phyloP scores from a whole-genome alignment of 495 filamentous ascomycete species.

The Tetracladium marchalianum region DNA sequence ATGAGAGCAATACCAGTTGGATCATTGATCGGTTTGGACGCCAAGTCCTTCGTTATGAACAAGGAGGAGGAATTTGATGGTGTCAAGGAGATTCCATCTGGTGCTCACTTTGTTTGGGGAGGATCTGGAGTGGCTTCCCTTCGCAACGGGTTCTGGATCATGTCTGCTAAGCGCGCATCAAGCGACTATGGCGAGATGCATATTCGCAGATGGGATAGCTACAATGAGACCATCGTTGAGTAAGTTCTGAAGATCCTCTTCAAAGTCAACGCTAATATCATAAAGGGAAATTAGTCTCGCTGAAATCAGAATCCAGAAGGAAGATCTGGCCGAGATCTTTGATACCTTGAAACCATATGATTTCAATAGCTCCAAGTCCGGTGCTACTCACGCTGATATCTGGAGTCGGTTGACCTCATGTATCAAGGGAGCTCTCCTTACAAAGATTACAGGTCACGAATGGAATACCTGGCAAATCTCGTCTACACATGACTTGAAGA shows the following conservation, averaged over 20 bases:
- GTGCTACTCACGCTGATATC: constrained; percentile 17
- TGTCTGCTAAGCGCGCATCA: constrained; percentile 9
- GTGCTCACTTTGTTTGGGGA: constrained; percentile 49
- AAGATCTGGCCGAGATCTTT: constrained; percentile 26
- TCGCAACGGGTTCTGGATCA: constrained; percentile 52
- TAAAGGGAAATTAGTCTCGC: constrained; percentile 21
- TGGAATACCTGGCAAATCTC: constrained; percentile 41
- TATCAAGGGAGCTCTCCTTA: constrained; percentile 36
- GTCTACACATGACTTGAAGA: constrained; percentile 33
- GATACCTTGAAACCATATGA: constrained; percentile 29
- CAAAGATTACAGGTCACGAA: constrained; percentile 34
- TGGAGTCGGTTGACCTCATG: constrained; percentile 38
- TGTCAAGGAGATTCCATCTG: constrained; percentile 48
- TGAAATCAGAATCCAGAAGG: constrained; percentile 25
- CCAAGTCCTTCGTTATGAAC: constrained; percentile 27
- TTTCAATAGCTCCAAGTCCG: constrained; percentile 11
- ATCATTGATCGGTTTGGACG: constrained; percentile 37
- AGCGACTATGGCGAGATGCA: constrained; percentile 28
- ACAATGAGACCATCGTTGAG: constrained; percentile 35
- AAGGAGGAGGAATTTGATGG: constrained; percentile 33
- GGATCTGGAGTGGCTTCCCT: constrained; percentile 32
- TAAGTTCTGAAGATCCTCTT: background rate
- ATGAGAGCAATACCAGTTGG: constrained; percentile 29
- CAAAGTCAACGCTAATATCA: background rate
- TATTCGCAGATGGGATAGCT: constrained; percentile 52